Percentiles rank a stretch among this genome's conserved stretches.
phyloP scores from a whole-genome alignment of 257 asterid genomes.

The Leonotis leonurus region DNA sequence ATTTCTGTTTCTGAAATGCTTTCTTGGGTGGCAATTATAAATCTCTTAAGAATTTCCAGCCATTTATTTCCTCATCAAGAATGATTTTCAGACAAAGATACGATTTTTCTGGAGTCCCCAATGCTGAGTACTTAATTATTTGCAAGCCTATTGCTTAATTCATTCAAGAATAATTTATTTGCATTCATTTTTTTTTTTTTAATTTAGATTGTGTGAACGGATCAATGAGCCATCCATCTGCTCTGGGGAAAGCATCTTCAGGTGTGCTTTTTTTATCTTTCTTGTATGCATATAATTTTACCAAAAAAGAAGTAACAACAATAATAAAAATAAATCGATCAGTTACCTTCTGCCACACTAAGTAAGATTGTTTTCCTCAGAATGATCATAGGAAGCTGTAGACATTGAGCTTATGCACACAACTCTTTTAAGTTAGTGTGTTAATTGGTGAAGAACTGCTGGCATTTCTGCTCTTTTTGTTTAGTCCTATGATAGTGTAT shows the following conservation, averaged over 20 bases:
- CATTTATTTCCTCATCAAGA: not conserved
- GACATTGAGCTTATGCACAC: not conserved
- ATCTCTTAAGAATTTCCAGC: not conserved
- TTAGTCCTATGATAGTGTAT: not conserved
- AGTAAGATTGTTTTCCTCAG: not conserved
- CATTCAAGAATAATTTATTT: not conserved
- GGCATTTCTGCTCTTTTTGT: not conserved
- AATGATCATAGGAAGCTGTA: not conserved
- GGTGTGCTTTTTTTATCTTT: too few species aligned
- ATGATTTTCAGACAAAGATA: not conserved
- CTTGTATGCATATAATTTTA: not conserved
- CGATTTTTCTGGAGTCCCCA: not conserved
- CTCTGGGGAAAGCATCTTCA: conserved; percentile 55
- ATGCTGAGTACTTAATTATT: not conserved
- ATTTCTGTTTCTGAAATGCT: conserved; percentile 5
- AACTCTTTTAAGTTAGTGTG: not conserved
- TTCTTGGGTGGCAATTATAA: not conserved
- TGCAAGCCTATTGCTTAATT: too few species aligned
- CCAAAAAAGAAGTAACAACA: not conserved
- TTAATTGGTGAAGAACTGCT: not conserved
- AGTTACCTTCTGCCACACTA: not conserved
- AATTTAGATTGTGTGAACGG: conserved; percentile 23
- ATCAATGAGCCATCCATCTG: conserved; percentile 64
- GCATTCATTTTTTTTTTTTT: not conserved
- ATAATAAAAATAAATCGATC: not conserved